Base-by-base conservation (phyloP, 2,329 filamentous ascomycete genomes). In the Cladophialophora yegresii region DNA sequence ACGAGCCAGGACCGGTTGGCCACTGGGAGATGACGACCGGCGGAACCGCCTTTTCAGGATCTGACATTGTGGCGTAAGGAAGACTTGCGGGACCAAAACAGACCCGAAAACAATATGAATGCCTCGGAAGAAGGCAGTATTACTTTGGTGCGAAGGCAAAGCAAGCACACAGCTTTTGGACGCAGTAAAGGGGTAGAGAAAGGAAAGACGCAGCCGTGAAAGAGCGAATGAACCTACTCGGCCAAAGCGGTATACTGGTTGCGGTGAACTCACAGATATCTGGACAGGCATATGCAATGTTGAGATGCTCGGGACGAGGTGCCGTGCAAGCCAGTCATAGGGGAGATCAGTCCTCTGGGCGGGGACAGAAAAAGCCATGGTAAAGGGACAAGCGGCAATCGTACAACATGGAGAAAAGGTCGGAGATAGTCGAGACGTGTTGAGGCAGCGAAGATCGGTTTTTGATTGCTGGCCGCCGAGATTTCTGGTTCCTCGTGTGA, bases 271-370 rank as follows among this genome's bases (percentile, higher is more conserved):
- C 28, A 43, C 40, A 49, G 8, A 33, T 47, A 22, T 33, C 36
- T 23, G 28, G 40, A 8, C 20, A 20, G 4, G 16, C 51, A 20
- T 33, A 22, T n/a, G 2, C 26, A 8, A 20, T 54, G 22, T 51
- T 54, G 32, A 53, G 58, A 32, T 50, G 22, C 51, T 59, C 61
- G 61, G 64, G 55, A 63, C 22, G 40, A 66, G 64, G 53, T 66
- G 64, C 64, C 64, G 64, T 62, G 64, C 64, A 63, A 58, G 49
- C 64, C 64, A 66, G 53, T 66, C 61, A 66, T 54, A 16, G 40
- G 32, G 51, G 61, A 59, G 49, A 16, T 33, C 47, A 47, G 45
- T 50, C 32, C 28, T 55, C 51, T 20, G 45, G 47, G 28, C 30
- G 49, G 53, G 49, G 59, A 43, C 33, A 10, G n/a, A n/a, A 26